phyloP scores from a whole-genome alignment of 352 stramenopile genomes.

The Phytophthora melonis region DNA sequence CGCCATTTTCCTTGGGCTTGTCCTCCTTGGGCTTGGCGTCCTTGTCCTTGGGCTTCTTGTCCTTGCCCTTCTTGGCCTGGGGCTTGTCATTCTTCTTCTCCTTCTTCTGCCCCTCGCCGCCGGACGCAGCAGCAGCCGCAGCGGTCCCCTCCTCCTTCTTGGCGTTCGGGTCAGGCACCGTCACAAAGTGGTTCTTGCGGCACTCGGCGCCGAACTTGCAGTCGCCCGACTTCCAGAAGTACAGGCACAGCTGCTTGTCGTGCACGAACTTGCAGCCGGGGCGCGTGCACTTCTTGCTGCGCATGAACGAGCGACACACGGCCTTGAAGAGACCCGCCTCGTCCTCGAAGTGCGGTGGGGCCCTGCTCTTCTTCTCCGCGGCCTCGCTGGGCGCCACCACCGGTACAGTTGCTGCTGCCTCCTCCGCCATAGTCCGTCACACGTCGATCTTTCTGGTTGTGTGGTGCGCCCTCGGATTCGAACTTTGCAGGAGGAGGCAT shows the following conservation, averaged over 20 bases:
- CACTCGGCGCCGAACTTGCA: constrained; percentile 71
- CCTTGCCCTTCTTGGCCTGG: constrained; percentile 10
- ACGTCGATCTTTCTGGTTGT: constrained; percentile 17
- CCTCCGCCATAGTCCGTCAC: constrained; percentile 11
- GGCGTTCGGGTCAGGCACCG: constrained; percentile 14
- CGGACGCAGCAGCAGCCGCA: constrained; percentile 1
- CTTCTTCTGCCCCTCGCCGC: constrained; percentile 33
- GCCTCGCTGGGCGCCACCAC: constrained; percentile 5
- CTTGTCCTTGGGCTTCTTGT: constrained; percentile 20
- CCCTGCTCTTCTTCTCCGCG: constrained; percentile 7
- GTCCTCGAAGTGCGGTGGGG: constrained; percentile 55
- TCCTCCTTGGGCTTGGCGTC: constrained; percentile 13
- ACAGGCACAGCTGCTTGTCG: constrained; percentile 57
- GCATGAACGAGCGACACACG: constrained; percentile 71
- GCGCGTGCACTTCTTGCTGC: constrained; percentile 42
- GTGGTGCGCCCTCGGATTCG: background rate
- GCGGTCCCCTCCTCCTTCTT: constrained; percentile 13
- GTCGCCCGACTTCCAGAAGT: constrained; percentile 56
- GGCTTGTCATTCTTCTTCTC: constrained; percentile 38
- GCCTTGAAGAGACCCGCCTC: constrained; percentile 64
- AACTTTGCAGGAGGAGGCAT: background rate
- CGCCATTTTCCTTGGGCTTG: constrained; percentile 19
- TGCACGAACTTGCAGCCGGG: constrained; percentile 59
- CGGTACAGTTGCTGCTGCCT: constrained; percentile 8
- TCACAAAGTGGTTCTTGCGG: constrained; percentile 68